Conservation (phyloP, 176 grass and related monocot species). For the Tillandsia leiboldiana region DNA sequence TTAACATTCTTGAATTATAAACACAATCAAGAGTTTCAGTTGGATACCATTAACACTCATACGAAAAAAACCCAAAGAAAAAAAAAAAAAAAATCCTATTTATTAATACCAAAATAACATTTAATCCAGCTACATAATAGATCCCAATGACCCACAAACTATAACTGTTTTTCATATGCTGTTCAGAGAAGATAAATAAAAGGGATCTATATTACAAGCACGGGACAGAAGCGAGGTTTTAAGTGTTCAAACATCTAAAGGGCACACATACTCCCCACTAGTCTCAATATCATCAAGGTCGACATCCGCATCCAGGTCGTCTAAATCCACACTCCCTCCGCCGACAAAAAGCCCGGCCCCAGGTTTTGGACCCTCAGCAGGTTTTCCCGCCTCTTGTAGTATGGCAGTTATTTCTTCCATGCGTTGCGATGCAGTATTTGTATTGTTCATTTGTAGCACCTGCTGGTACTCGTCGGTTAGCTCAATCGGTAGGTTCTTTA, state of each 20-base stretch:
- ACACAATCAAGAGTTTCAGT: too few relatives aligned
- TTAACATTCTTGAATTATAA: too few relatives aligned
- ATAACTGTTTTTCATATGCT: not conserved
- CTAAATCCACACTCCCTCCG: slow-evolving; percentile 70
- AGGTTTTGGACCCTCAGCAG: slow-evolving; percentile 24
- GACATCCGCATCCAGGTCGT: slow-evolving; percentile 47
- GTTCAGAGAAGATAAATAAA: not conserved
- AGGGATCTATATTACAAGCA: not conserved
- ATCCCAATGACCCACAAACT: not conserved
- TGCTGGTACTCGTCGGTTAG: slow-evolving; percentile 79
- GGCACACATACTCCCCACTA: slow-evolving; percentile 62
- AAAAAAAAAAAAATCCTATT: not conserved
- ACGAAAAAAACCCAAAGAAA: not conserved
- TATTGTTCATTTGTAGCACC: slow-evolving; percentile 20
- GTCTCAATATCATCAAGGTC: slow-evolving; percentile 71
- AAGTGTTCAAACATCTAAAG: slow-evolving; percentile 25
- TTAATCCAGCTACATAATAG: not conserved
- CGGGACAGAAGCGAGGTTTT: not conserved
- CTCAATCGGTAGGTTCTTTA: slow-evolving; percentile 91
- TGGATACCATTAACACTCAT: too few relatives aligned
- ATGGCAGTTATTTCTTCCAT: slow-evolving; percentile 65
- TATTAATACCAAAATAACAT: not conserved
- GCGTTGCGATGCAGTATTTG: slow-evolving; percentile 30
- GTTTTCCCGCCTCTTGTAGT: slow-evolving; percentile 63
- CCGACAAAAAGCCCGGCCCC: slow-evolving; percentile 28